phyloP scores from a whole-genome alignment of 140 eudicot species.

The Oenanthe javanica region DNA sequence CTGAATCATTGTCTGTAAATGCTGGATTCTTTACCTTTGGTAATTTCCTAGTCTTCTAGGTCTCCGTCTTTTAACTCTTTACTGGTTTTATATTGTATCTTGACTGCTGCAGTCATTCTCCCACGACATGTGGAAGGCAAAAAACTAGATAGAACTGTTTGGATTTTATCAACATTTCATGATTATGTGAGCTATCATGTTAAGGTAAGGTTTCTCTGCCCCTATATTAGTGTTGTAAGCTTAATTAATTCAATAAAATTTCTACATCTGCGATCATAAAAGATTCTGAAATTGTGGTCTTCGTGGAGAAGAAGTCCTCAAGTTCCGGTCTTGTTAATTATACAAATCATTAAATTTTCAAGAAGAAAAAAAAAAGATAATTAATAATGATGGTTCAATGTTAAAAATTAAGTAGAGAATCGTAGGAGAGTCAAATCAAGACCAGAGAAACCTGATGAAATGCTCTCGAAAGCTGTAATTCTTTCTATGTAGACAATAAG shows the following conservation, averaged over 20 bases:
- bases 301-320: background rate
- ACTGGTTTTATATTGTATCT: background rate
- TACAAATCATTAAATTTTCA: background rate
- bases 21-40: constrained; percentile 63
- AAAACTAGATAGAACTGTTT: constrained; percentile 4
- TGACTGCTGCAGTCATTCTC: constrained; percentile 25
- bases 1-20: constrained; percentile 42
- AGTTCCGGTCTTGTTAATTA: background rate
- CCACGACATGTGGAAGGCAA: constrained; percentile 6
- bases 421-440: background rate
- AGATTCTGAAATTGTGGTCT: background rate
- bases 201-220: constrained; percentile 45
- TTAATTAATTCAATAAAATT: background rate
- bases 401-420: background rate
- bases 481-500: background rate
- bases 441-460: background rate
- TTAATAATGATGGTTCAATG: background rate
- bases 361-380: background rate
- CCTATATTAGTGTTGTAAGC: background rate
- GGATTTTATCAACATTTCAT: constrained; percentile 11
- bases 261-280: background rate
- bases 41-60: constrained; percentile 17
- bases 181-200: constrained; percentile 73
- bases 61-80: background rate
- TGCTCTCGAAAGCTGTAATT: background rate